These are phyloP conservation scores for Pilasporangium apinafurcum DNA, from an alignment of 352 stramenopile genomes.

Conservation along the genomic window DNA sequence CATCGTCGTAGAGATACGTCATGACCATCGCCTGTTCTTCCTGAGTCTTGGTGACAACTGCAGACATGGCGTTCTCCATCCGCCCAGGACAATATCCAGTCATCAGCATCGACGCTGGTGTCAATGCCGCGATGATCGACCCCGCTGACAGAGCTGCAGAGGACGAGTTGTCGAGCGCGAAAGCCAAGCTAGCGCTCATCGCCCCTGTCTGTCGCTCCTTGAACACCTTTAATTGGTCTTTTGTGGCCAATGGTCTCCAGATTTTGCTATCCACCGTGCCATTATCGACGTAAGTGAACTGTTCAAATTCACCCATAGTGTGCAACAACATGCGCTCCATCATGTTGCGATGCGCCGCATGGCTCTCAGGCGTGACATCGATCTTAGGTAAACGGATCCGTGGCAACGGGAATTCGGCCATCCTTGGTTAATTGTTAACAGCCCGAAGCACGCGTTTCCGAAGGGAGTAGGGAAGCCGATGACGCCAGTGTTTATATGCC, in stretches of 20 bases:
- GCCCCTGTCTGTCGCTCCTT: constrained; percentile 24
- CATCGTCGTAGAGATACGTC: constrained; percentile 52
- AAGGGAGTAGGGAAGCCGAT: no score
- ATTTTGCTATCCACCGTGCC: constrained; percentile 25
- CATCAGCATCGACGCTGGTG: constrained; percentile 25
- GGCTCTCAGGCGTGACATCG: constrained; percentile 25
- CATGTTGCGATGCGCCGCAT: constrained; percentile 25
- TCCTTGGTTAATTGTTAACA: no score
- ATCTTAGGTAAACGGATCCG: constrained; percentile 35
- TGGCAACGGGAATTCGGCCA: constrained; percentile 36
- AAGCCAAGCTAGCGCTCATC: constrained; percentile 17
- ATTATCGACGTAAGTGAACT: constrained; percentile 20
- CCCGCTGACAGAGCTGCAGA: constrained; percentile 18
- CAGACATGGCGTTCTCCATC: constrained; percentile 53
- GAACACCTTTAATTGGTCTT: constrained; percentile 44
- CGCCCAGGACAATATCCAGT: constrained; percentile 35
- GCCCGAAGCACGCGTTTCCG: no score
- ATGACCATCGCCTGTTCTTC: constrained; percentile 47
- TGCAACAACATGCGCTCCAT: constrained; percentile 32
- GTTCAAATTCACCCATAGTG: constrained; percentile 42
- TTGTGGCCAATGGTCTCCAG: constrained; percentile 36
- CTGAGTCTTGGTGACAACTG: constrained; percentile 40
- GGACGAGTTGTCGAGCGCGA: constrained; percentile 15
- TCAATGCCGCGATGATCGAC: constrained; percentile 21
- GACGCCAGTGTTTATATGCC: no score